phyloP scores from a whole-genome alignment of 1,284 basidiomycete genomes.

The Stereum hirsutum region DNA sequence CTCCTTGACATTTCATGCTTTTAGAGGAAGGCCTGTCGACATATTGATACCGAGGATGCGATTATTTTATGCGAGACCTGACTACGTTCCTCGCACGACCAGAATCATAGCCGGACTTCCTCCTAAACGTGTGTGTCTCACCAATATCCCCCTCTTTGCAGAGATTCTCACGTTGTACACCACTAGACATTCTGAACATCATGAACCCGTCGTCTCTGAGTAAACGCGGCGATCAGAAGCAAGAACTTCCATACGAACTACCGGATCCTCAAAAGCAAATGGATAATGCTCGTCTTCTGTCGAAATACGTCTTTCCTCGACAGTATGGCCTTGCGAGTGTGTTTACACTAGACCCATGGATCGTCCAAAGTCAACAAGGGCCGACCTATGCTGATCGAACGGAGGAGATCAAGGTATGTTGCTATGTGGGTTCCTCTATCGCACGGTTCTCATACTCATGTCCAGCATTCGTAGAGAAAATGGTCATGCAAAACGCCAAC shows the following conservation, averaged over 20 bases:
- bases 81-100: slow-evolving; percentile 32
- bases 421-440: not conserved
- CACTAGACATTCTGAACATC: slow-evolving; percentile 53
- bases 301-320: slow-evolving; percentile 79
- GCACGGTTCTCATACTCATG: not conserved
- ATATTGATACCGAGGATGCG: slow-evolving; percentile 46
- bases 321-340: slow-evolving; percentile 64
- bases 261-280: slow-evolving; percentile 34
- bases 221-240: slow-evolving; percentile 18
- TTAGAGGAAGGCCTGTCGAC: slow-evolving; percentile 40
- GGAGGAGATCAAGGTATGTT: slow-evolving; percentile 55
- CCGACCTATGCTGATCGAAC: slow-evolving; percentile 59
- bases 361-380: slow-evolving; percentile 13
- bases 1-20: too few species aligned
- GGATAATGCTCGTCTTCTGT: slow-evolving; percentile 48
- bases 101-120: slow-evolving; percentile 56
- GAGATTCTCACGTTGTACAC: not conserved
- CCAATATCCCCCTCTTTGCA: slow-evolving; percentile 6
- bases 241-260: not conserved
- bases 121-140: slow-evolving; percentile 38
- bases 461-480: slow-evolving; percentile 28
- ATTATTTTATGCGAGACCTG: slow-evolving; percentile 63
- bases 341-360: slow-evolving; percentile 23
- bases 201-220: slow-evolving; percentile 33
- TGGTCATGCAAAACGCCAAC: slow-evolving; percentile 65